Evolutionary conservation across 768 basidiomycete species (phyloP).

Genomic region (Boletus huronensis): DNA sequence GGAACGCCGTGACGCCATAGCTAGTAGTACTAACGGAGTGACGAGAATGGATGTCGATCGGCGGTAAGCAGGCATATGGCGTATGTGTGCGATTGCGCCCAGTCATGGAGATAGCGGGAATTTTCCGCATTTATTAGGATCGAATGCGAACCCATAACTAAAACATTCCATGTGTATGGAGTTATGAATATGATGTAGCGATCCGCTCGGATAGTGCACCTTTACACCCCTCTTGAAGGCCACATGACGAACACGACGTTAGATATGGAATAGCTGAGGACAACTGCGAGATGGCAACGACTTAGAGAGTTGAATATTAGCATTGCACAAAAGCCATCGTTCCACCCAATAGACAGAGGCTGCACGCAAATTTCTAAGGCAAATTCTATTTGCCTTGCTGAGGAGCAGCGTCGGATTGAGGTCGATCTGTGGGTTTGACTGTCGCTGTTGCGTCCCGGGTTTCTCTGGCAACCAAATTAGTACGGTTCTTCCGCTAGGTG

Average conservation of each 20-base stretch:
- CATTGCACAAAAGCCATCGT: neutral
- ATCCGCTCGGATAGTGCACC: conserved; percentile 8
- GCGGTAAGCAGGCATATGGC: conserved; percentile 6
- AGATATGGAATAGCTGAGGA: neutral
- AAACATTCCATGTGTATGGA: conserved; percentile 3
- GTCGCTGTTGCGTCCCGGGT: neutral
- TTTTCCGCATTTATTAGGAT: conserved; percentile 22
- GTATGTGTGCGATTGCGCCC: conserved; percentile 1
- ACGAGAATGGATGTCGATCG: conserved; percentile 34
- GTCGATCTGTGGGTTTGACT: neutral
- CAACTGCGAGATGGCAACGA: neutral
- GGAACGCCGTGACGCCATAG: conserved; percentile 46
- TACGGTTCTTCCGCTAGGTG: too few relatives aligned
- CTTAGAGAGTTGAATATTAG: neutral
- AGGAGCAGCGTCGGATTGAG: conserved; percentile 3
- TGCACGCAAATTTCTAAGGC: neutral
- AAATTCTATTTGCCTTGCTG: conserved; percentile 9
- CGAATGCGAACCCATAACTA: conserved; percentile 7
- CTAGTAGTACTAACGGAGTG: conserved; percentile 13
- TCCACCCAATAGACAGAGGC: neutral
- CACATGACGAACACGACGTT: conserved; percentile 12
- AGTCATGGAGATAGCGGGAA: conserved; percentile 31
- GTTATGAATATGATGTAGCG: conserved; percentile 8
- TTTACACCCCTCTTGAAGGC: conserved; percentile 8
- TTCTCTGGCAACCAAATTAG: conserved; percentile 14